Conservation (phyloP, 2,329 filamentous ascomycete species). For the Neopestalotiopsis rosae region DNA sequence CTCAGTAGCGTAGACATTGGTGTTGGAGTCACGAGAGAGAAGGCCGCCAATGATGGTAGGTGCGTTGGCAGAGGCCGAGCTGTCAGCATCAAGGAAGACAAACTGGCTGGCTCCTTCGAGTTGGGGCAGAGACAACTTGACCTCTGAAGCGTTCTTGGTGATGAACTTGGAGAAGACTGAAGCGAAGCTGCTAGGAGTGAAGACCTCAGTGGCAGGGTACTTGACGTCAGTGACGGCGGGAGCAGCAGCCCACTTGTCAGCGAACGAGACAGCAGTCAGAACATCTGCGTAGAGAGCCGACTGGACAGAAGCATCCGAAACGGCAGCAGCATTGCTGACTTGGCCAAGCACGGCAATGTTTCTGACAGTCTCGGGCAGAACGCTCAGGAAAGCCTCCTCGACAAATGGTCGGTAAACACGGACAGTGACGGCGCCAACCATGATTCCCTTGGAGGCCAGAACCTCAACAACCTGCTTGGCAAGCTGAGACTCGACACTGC, state of each 20-base stretch:
- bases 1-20: constrained; percentile 66
- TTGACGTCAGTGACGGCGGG: constrained; percentile 83
- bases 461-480: constrained; percentile 79
- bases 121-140: constrained; percentile 43
- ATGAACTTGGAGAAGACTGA: constrained; percentile 55
- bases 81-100: constrained; percentile 90
- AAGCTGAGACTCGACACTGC: constrained; percentile 87
- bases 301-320: constrained; percentile 76
- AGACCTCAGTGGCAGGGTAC: constrained; percentile 72
- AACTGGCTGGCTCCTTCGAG: constrained; percentile 76
- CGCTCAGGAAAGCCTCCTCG: constrained; percentile 89
- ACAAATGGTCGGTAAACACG: constrained; percentile 94
- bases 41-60: constrained; percentile 64
- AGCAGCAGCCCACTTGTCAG: constrained; percentile 65
- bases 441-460: constrained; percentile 74
- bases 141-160: constrained; percentile 55
- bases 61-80: constrained; percentile 69
- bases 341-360: constrained; percentile 88
- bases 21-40: constrained; percentile 75
- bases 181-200: constrained; percentile 61
- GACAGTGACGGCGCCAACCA: constrained; percentile 88
- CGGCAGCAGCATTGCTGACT: constrained; percentile 74
- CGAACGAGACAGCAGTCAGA: constrained; percentile 82
- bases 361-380: constrained; percentile 76
- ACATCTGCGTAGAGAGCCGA: constrained; percentile 95